Conservation (phyloP, 2,329 filamentous ascomycete genomes). For the Aspergillus sp. region DNA sequence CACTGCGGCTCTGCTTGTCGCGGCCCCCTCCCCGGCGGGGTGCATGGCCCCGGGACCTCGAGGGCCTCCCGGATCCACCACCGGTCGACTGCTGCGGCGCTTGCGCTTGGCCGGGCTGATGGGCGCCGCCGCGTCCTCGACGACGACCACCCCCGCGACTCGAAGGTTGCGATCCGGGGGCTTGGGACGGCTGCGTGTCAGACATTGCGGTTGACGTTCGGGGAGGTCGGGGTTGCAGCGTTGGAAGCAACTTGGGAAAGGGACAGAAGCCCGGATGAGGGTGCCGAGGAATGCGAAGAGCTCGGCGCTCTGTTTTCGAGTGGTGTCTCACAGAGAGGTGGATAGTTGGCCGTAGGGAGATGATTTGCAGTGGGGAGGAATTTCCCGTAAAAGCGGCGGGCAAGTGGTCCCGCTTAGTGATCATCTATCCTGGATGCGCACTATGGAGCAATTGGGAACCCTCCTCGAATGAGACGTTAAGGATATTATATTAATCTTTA, state of each 20-base stretch:
- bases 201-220: conserved; percentile 23
- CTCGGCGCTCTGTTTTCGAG: conserved; percentile 5
- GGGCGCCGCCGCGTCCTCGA: conserved; percentile 40
- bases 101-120: conserved; percentile 28
- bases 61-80: conserved; percentile 33
- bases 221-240: conserved; percentile 7
- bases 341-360: background rate
- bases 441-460: background rate
- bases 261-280: conserved; percentile 1
- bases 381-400: conserved; percentile 11
- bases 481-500: no score
- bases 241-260: background rate
- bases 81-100: conserved; percentile 23
- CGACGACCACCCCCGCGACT: conserved; percentile 37
- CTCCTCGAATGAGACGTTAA: no score
- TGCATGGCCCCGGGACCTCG: conserved; percentile 32
- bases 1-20: conserved; percentile 24
- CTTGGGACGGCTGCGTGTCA: conserved; percentile 25
- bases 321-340: background rate
- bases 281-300: conserved; percentile 9
- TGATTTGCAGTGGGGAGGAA: background rate
- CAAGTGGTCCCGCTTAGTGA: conserved; percentile 23
- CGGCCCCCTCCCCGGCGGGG: conserved; percentile 34
- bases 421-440: conserved; percentile 3
- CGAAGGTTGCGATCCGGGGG: conserved; percentile 34